Evolutionary conservation across 2,329 filamentous ascomycete species (phyloP).

Genomic region (Fusarium avenaceum): DNA sequence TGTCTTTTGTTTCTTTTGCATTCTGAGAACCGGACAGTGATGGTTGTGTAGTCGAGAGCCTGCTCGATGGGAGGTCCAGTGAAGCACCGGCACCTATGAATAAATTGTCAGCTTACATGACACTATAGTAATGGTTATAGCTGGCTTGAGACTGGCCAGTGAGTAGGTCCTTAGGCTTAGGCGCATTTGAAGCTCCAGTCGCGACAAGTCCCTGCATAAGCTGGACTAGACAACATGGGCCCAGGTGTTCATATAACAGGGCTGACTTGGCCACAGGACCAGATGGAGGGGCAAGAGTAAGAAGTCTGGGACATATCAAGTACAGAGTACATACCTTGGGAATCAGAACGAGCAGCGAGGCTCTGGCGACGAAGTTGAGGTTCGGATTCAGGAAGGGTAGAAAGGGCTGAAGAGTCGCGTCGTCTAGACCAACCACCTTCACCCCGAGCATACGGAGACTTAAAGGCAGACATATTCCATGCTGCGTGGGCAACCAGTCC

Average conservation of each 20-base stretch:
- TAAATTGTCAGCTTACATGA: slow-evolving; percentile 48
- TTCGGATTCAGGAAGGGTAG: slow-evolving; percentile 43
- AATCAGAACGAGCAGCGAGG: slow-evolving; percentile 49
- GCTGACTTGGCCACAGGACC: slow-evolving; percentile 17
- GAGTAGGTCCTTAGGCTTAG: slow-evolving; percentile 1
- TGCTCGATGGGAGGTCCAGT: slow-evolving; percentile 45
- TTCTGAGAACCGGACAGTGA: slow-evolving; percentile 71
- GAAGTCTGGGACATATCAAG: background rate
- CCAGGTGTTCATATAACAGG: slow-evolving; percentile 18
- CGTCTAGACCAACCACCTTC: slow-evolving; percentile 49
- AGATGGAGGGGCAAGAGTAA: slow-evolving; percentile 16
- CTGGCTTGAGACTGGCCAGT: slow-evolving; percentile 15
- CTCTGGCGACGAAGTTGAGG: slow-evolving; percentile 43
- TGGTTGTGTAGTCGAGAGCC: slow-evolving; percentile 48
- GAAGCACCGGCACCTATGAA: slow-evolving; percentile 43
- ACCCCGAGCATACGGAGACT: slow-evolving; percentile 48
- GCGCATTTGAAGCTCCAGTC: slow-evolving; percentile 20
- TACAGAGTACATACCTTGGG: slow-evolving; percentile 49
- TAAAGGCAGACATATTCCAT: slow-evolving; percentile 55
- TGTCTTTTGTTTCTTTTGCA: slow-evolving; percentile 54
- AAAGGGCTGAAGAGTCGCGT: slow-evolving; percentile 45
- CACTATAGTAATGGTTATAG: slow-evolving; percentile 12
- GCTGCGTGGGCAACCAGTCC: slow-evolving; percentile 47
- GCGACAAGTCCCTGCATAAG: slow-evolving; percentile 33
- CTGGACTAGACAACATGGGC: slow-evolving; percentile 21